Conservation (phyloP, 2,329 filamentous ascomycete genomes). For the Penicillium digitatum region DNA sequence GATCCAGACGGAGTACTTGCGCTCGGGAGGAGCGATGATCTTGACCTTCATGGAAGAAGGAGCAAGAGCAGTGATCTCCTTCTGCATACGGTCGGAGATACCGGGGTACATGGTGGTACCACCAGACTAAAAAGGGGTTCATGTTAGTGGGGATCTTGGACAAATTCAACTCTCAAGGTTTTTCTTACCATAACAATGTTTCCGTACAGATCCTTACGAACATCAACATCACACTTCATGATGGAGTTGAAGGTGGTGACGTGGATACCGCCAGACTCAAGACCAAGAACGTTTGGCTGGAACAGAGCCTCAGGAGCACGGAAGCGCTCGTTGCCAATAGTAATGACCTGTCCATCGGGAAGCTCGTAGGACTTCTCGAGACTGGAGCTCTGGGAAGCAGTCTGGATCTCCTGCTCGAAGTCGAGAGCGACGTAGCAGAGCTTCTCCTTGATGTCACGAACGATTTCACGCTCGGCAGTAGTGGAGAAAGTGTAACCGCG, state of each 20-base stretch:
- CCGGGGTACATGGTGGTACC: conserved; percentile 99
- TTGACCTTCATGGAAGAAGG: conserved; percentile 99
- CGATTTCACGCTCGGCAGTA: conserved; percentile 99
- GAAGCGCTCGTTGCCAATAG: conserved; percentile 99
- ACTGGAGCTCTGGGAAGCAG: conserved; percentile 95
- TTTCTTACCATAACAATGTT: conserved; percentile 99
- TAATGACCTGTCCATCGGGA: conserved; percentile 99
- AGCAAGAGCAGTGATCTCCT: conserved; percentile 99
- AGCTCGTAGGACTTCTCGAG: conserved; percentile 99
- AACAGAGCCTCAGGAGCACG: conserved; percentile 99
- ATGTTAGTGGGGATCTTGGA: not conserved
- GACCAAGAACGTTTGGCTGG: conserved; percentile 96
- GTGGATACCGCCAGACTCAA: conserved; percentile 98
- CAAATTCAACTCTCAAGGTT: not conserved
- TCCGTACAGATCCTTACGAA: conserved; percentile 99
- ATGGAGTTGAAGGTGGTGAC: conserved; percentile 99
- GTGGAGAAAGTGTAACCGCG: conserved; percentile 99
- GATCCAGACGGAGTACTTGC: conserved; percentile 99
- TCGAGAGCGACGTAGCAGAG: conserved; percentile 99
- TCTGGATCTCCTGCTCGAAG: conserved; percentile 99
- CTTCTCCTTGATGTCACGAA: conserved; percentile 99
- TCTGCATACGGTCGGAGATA: conserved; percentile 99
- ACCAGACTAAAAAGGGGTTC: conserved; percentile 69
- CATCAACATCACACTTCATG: conserved; percentile 99
- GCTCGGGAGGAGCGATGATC: conserved; percentile 99